Evolutionary conservation across 2,329 filamentous ascomycete genomes (phyloP), one percentile per base, ranked within the genome.

Genomic region (Curvularia lunata): DNA sequence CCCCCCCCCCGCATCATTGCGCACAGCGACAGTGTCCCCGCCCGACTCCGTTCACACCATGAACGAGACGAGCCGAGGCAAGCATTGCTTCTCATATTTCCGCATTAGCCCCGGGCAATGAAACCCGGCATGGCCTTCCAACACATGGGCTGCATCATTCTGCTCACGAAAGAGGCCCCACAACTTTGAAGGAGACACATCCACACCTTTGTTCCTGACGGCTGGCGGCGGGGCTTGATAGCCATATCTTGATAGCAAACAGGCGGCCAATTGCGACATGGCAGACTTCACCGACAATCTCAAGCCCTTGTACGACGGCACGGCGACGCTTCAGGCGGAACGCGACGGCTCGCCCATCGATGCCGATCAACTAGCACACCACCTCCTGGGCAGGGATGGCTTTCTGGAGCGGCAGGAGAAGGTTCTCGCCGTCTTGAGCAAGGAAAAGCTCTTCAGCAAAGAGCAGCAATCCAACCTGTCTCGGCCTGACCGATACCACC

Each of bases 381-480:
- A 84, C 59, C 71, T 84, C 0, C 74, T 84, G 1, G 76, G 74
- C 5, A 70, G 77, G 12, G 77, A 83, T 70, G 79, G 77, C 43
- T 84, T 84, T 54, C 73, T 84, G 7, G 68, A 78, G 40, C 75
- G 81, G 23, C 83, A 84, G 68, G 68, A 77, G 18, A 78, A 78
- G 28, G 77, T 84, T 6, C 67, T 84, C 1, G 68, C 72, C 4
- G 73, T 83, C 4, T 58, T 84, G 42, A 74, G 79, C 51, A 74
- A 74, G 19, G 81, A 84, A 43, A 78, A 77, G n/a, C 69, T 84
- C 8, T 81, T 84, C 68, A 75, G 72, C 37, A 85, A 85, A 64
- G 73, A 75, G 37, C 80, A 81, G 59, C 82, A 83, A 61, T 71
- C 80, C 59, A 84, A 85, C 56, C 69, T 84, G 18, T 81, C 81